Conservation (phyloP, 768 basidiomycete species). For the Trametopsis cervina region DNA sequence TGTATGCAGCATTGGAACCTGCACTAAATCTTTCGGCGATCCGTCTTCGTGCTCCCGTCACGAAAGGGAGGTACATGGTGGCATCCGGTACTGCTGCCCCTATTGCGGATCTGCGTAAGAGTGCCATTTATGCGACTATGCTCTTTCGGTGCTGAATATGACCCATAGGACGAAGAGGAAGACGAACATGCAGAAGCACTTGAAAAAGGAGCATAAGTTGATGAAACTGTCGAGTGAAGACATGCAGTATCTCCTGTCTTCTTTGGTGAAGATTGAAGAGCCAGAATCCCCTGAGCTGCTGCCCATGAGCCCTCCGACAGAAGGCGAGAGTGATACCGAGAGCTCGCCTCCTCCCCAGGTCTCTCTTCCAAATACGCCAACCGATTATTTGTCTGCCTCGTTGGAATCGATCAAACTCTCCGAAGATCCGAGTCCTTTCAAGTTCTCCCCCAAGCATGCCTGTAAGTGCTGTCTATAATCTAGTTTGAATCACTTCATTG, state of each 20-base stretch:
- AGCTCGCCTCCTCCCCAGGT: background rate
- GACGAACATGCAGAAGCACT: background rate
- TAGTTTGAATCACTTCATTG: no score
- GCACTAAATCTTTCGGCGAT: constrained; percentile 51
- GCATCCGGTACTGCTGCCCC: constrained; percentile 10
- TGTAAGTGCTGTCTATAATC: no score
- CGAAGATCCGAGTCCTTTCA: no score
- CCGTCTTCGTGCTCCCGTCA: constrained; percentile 67
- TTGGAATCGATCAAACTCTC: no score
- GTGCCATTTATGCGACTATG: background rate
- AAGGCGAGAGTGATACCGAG: background rate
- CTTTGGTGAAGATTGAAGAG: background rate
- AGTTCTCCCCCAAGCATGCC: no score
- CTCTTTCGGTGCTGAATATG: no score
- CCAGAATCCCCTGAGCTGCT: background rate
- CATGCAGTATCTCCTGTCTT: background rate
- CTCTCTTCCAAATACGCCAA: no score
- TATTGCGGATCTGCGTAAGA: constrained; percentile 13
- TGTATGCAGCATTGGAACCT: constrained; percentile 39
- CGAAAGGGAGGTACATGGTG: constrained; percentile 49
- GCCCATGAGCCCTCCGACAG: background rate
- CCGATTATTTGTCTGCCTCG: no score
- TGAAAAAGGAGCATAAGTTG: background rate
- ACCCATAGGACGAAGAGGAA: background rate
- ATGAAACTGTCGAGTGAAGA: background rate